phyloP scores from a whole-genome alignment of 257 asterid species.

The Solanum lycopersicoides region DNA sequence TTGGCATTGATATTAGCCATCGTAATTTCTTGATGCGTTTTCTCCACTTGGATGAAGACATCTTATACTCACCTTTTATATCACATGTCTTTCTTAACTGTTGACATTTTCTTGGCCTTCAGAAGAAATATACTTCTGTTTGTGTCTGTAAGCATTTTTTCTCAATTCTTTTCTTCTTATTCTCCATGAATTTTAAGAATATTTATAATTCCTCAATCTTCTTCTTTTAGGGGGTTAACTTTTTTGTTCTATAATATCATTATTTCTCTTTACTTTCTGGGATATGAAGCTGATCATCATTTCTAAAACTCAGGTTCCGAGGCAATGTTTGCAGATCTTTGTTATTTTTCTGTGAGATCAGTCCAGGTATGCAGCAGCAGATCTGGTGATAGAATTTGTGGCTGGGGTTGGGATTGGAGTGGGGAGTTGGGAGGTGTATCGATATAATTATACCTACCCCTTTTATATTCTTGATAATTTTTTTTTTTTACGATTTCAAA shows the following conservation, averaged over 20 bases:
- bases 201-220: neutral
- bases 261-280: constrained; percentile 1
- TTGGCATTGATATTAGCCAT: neutral
- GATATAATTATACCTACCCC: neutral
- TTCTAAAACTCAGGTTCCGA: constrained; percentile 78
- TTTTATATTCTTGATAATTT: neutral
- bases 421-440: neutral
- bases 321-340: constrained; percentile 99
- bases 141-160: neutral
- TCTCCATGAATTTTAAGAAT: neutral
- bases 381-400: neutral
- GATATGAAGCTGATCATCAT: constrained; percentile 37
- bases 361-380: constrained; percentile 58
- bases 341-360: constrained; percentile 88
- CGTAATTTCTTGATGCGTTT: neutral
- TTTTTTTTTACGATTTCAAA: neutral
- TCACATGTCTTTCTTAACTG: neutral
- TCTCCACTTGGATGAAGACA: neutral
- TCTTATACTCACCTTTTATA: neutral
- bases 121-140: neutral
- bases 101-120: neutral
- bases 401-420: neutral
- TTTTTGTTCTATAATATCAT: neutral
- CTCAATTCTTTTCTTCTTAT: neutral
- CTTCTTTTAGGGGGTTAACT: neutral